Evolutionary conservation across 1,284 basidiomycete species (phyloP).

Genomic region (Xerocomus cyaneibrunnescens): DNA sequence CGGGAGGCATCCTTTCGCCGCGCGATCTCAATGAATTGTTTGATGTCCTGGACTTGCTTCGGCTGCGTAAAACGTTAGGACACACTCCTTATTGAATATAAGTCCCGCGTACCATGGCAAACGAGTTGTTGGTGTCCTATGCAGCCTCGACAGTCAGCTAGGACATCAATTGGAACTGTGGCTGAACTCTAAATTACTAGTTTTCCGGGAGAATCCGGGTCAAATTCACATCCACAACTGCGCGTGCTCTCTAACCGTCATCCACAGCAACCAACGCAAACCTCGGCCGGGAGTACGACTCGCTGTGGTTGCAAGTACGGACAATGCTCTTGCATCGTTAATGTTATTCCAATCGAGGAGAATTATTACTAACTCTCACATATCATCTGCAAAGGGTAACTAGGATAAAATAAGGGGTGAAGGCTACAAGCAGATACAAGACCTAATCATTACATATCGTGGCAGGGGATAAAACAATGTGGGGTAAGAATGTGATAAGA

Average conservation of each 20-base stretch:
- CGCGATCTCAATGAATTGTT: conserved; percentile 97
- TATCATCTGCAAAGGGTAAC: too few relatives aligned
- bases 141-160: too few relatives aligned
- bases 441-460: conserved; percentile 16
- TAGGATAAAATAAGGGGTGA: too few relatives aligned
- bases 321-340: too few relatives aligned
- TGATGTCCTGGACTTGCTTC: conserved; percentile 98
- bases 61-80: conserved; percentile 56
- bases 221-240: too few relatives aligned
- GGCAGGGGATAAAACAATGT: background rate
- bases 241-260: too few relatives aligned
- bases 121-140: conserved; percentile 7
- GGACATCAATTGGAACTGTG: conserved; percentile 13
- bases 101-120: conserved; percentile 25
- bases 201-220: conserved; percentile 26
- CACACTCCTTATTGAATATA: background rate
- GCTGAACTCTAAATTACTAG: conserved; percentile 36
- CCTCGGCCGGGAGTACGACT: too few relatives aligned
- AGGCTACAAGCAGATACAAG: conserved; percentile 27
- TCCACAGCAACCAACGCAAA: too few relatives aligned
- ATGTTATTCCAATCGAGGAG: too few relatives aligned
- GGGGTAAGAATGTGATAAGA: background rate
- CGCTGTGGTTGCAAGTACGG: too few relatives aligned
- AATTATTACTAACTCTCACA: too few relatives aligned
- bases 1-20: conserved; percentile 85